Evolutionary conservation across 768 basidiomycete species (phyloP), one percentile per base, ranked within the genome.

Genomic region (Tylopilus cervinicoccineus): DNA sequence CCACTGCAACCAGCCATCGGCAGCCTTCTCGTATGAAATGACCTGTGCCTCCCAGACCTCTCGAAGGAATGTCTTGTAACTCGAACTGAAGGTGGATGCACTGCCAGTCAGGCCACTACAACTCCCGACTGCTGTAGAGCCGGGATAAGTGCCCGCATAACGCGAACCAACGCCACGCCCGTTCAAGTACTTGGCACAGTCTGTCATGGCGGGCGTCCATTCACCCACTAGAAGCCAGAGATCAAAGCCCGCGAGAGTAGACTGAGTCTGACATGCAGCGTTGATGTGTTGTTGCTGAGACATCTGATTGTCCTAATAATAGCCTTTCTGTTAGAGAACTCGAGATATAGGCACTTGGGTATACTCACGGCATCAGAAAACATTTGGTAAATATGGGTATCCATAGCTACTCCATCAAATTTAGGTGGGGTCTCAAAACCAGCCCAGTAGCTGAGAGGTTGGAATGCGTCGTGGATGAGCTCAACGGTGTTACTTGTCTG

Each of bases 201-300:
- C 90, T 7, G 79, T 91, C 43, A 76, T 69, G 2, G 86, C 86
- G 3, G 88, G 78, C 1, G 86, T 82, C 84, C 88, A 96, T 70
- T 96, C 93, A 34, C 93, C 92, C 22, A 93, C 89, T 37, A 93
- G 73, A 14, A 80, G 75, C 92, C 89, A 92, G 23, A 93, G 76
- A 32, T 79, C 74, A 55, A 81, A 83, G 17, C 60, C 56, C 0
- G 76, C 61, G 6, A 91, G 73, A 1, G 69, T 57, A 10, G 71
- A 66, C 12, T 68, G 72, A 31, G 69, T 63, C 41, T 54, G 54
- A 58, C 89, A 92, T 5, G 83, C 86, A 3, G 73, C 60, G 40
- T 67, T 52, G 33, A 90, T 86, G 56, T 89, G 87, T 43, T 83
- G 66, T 23, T 71, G 58, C 44, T 79, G 55, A 39, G 68, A 69